Base-by-base conservation (phyloP, 306 rosid species). In the Rubus idaeus region DNA sequence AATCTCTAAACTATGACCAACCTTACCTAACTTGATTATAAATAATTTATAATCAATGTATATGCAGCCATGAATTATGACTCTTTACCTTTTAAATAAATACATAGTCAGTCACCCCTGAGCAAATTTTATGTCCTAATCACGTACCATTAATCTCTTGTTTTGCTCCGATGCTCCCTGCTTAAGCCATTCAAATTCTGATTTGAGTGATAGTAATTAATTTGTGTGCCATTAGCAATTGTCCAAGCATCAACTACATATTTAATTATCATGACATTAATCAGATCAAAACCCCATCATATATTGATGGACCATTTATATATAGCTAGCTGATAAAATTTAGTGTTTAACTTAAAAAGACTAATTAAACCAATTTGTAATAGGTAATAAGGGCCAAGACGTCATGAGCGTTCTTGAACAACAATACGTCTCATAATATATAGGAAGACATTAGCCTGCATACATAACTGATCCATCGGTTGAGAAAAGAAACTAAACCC, bases 111-210 rank as follows among this genome's bases (percentile, higher is more conserved):
- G 20, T 3, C 37, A 6, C 5, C 10, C 16, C 35, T 23, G 26
- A 5, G 9, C 26, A 4, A 26, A 70, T 14, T 26, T 71, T 71
- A 21, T 71, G 49, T 72, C 76, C 51, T 53, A 71, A 53, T 67
- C 52, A 41, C 7, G 46, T 30, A 1, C 50, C 8, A 2, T 65
- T 41, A 67, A 18, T 21, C 51, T 3, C 6, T 42, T 66, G 70
- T 39, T 39, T 17, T 39, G 23, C 46, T 16, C 70, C 70, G 35
- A 30, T 30, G 1, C 41, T 35, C 20, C 64, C 45, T 20, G 30
- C 13, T 21, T 37, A 57, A 9, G 62, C 62, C 30, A 56, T 20
- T 18, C 35, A 8, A n/a, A 20, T 56, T 57, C 35, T 30, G 35
- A 30, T 30, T 30, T 30, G 35, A 30, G 35, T 30, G 35, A 30